phyloP scores from a whole-genome alignment of 352 stramenopile species.

The Phytophthora pini region DNA sequence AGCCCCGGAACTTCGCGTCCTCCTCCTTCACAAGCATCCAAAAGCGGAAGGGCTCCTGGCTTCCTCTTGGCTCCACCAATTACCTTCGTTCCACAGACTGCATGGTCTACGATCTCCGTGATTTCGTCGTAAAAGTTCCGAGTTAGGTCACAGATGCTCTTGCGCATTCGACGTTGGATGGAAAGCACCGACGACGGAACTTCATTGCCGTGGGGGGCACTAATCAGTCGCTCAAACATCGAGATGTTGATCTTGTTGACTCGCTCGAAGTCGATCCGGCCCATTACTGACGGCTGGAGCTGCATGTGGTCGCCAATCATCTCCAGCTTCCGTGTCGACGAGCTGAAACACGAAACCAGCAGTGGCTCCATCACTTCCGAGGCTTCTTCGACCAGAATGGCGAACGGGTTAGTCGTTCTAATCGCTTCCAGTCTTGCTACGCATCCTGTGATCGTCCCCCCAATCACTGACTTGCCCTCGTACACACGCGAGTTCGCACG shows the following conservation, averaged over 20 bases:
- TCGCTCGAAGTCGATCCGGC: slow-evolving; percentile 83
- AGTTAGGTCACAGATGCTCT: slow-evolving; percentile 88
- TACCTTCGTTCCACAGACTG: slow-evolving; percentile 60
- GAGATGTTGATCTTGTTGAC: slow-evolving; percentile 91
- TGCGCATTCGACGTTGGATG: slow-evolving; percentile 89
- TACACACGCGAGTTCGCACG: slow-evolving; percentile 77
- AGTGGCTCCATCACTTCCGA: slow-evolving; percentile 89
- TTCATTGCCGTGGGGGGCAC: slow-evolving; percentile 58
- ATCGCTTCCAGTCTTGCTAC: slow-evolving; percentile 86
- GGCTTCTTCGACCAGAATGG: slow-evolving; percentile 88
- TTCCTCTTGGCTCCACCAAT: slow-evolving; percentile 34
- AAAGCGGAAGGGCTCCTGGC: slow-evolving; percentile 13
- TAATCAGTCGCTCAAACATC: slow-evolving; percentile 91
- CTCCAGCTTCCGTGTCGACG: slow-evolving; percentile 86
- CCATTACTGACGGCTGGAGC: slow-evolving; percentile 85
- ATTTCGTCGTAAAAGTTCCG: slow-evolving; percentile 85
- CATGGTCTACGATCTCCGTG: slow-evolving; percentile 83
- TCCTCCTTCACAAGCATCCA: slow-evolving; percentile 40
- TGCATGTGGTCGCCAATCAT: slow-evolving; percentile 92
- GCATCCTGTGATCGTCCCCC: slow-evolving; percentile 88
- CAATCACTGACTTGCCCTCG: slow-evolving; percentile 87
- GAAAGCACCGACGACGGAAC: slow-evolving; percentile 84
- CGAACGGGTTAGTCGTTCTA: slow-evolving; percentile 84
- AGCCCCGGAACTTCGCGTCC: slow-evolving; percentile 86
- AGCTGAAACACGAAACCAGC: slow-evolving; percentile 85